phyloP scores from a whole-genome alignment of 805 yeast species.

The Metschnikowia bowlesiae region DNA sequence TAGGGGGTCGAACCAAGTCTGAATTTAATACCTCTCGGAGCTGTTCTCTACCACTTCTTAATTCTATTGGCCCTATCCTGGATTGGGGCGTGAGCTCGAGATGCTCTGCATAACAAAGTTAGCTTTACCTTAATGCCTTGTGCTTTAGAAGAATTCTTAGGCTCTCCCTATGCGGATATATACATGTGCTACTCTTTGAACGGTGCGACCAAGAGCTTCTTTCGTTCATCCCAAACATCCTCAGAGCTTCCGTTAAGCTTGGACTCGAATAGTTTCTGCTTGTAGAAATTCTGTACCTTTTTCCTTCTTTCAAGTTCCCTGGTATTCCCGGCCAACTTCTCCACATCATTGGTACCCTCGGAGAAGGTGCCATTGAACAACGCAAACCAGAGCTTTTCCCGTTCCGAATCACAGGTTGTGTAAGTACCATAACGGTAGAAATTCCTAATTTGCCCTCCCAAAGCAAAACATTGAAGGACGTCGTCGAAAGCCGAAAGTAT shows the following conservation, averaged over 20 bases:
- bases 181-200: conserved; percentile 23
- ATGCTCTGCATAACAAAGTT: not conserved
- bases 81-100: not conserved
- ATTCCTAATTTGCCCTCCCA: conserved; percentile 85
- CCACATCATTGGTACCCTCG: conserved; percentile 27
- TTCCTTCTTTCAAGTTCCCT: conserved; percentile 47
- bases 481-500: conserved; percentile 80
- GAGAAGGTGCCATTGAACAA: conserved; percentile 44
- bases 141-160: not conserved
- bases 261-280: conserved; percentile 55
- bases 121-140: not conserved
- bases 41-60: not conserved
- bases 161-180: not conserved
- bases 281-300: conserved; percentile 67
- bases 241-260: conserved; percentile 72
- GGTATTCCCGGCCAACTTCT: conserved; percentile 26
- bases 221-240: conserved; percentile 69
- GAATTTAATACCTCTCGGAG: not conserved
- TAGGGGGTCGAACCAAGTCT: conserved; percentile 10
- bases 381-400: conserved; percentile 79
- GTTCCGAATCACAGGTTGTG: conserved; percentile 63
- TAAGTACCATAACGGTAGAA: conserved; percentile 81
- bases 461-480: conserved; percentile 75
- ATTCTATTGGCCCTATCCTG: not conserved
- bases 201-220: conserved; percentile 32